These are phyloP conservation scores for Ilex paraguariensis DNA, from an alignment of 305 asterid species.

Conservation along the genomic window DNA sequence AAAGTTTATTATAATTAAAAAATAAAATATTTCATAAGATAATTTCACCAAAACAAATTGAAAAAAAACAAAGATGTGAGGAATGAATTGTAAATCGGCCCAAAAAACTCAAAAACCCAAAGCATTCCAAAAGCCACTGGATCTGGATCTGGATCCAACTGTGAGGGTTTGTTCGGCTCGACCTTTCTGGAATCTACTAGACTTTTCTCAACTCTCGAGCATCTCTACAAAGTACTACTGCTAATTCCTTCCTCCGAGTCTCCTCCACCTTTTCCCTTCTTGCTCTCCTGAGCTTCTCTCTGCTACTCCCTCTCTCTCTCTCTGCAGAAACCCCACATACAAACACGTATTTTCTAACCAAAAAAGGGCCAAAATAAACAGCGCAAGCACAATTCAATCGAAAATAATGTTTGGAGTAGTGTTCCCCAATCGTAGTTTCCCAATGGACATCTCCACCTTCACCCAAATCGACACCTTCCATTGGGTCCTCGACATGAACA, in stretches of 20 bases:
- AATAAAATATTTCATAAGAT: no score
- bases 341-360: neutral
- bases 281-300: no score
- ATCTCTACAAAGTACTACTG: no score
- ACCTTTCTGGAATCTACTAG: constrained; percentile 17
- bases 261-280: neutral
- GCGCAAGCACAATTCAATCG: neutral
- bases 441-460: constrained; percentile 88
- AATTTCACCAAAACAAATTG: no score
- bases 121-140: no score
- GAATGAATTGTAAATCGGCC: no score
- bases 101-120: no score
- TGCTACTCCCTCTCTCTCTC: constrained; percentile 7
- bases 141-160: neutral
- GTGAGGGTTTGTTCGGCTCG: neutral
- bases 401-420: constrained; percentile 76
- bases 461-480: constrained; percentile 85
- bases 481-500: constrained; percentile 94
- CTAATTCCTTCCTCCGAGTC: no score
- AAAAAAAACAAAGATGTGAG: no score
- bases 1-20: no score
- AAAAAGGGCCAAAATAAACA: neutral
- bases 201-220: neutral
- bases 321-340: neutral
- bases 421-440: constrained; percentile 89